Evolutionary conservation across 148 eudicot species (phyloP).

Genomic region (Vaccinium myrtillus): DNA sequence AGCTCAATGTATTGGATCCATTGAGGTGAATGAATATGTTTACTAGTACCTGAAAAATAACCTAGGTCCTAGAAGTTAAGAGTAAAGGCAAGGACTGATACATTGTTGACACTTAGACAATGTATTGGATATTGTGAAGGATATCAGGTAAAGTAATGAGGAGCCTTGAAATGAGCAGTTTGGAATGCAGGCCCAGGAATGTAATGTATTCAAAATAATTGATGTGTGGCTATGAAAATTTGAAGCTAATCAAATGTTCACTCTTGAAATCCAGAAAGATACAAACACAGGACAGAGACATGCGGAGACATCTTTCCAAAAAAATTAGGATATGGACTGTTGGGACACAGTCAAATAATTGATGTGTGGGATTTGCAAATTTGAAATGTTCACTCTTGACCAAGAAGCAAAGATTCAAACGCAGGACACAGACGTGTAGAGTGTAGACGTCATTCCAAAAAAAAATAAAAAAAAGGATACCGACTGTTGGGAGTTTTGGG

Average conservation of each 20-base stretch:
- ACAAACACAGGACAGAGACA: not conserved
- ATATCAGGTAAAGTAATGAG: not conserved
- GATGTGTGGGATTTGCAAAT: not conserved
- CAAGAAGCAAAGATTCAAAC: too few relatives aligned
- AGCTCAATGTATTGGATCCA: constrained; percentile 6
- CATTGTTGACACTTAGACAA: not conserved
- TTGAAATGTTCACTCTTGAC: not conserved
- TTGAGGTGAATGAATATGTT: not conserved
- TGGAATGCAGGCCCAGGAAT: not conserved
- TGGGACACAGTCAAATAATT: not conserved
- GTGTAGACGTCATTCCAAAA: not conserved
- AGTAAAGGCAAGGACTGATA: not conserved
- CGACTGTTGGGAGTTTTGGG: not conserved
- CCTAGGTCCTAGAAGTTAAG: not conserved
- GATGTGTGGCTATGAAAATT: not conserved
- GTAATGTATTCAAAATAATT: not conserved
- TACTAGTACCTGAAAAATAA: not conserved
- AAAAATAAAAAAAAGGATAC: not conserved
- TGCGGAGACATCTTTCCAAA: not conserved
- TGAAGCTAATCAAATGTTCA: not conserved
- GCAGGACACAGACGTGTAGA: not conserved
- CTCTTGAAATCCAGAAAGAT: not conserved
- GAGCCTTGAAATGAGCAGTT: not conserved
- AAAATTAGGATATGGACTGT: not conserved
- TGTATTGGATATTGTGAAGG: not conserved